Evolutionary conservation across 1,139 yeast species (phyloP), one percentile per base, ranked within the genome.

Genomic region (Pichia sp.): DNA sequence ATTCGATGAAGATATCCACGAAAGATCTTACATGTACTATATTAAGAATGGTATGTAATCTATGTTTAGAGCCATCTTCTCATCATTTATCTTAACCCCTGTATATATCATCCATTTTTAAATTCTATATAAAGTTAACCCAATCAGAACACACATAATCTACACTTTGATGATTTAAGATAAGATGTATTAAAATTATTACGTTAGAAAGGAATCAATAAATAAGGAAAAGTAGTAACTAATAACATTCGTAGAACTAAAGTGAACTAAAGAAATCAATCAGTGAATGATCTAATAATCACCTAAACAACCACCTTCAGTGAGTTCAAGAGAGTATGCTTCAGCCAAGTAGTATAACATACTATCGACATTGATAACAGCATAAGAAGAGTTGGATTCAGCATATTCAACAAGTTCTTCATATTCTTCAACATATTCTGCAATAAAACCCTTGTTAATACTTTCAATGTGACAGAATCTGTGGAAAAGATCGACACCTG

Each of bases 11-110:
- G 85, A 83, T 55, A 82, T 84, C 58, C 98, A 93, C 63, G 95
- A 91, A 70, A 82, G 96, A 67, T 96, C 98, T 36, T 91, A 87
- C 74, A 87, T 90, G 95, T 90, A 85, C 78, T 93, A 93, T 69
- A 82, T 82, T 51, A 83, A 94, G 73, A 84, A 81, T 63, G 87
- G 88, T 57, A 72, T 79, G 81, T 82, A 42, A 38, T 38, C 17
- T 38, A 27, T n/a, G n/a, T 38, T 38, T n/a, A 22, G 34, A 41
- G 22, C 10, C 21, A n/a, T 5, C 17, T n/a, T 34, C 12, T 15
- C 22, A 69, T 63, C 17, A 38, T 19, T 32, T 33, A 38, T 43
- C 11, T 21, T 9, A 27, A 24, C 18, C 17, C 8, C 27, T 24
- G 27, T 24, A 24, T 24, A 24, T 24, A 24, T 24, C 27, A 24